Base-by-base conservation (phyloP, 2,329 filamentous ascomycete genomes). In the Hymenoscyphus scutula region DNA sequence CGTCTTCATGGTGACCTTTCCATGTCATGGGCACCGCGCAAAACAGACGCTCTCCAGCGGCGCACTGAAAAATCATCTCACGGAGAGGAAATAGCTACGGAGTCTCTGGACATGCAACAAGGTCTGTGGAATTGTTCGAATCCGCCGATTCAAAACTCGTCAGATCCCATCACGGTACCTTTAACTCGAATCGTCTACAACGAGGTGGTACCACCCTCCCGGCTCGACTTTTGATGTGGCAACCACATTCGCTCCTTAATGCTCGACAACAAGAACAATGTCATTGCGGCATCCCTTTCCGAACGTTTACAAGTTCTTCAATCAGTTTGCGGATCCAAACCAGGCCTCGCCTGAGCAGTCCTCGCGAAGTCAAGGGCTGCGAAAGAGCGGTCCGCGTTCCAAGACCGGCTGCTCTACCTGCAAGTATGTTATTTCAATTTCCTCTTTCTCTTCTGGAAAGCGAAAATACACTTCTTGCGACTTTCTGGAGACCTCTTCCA, bases 231-330 rank as follows among this genome's bases (percentile, higher is more conserved):
- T 63, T 63, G 45, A 63, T 63, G 62, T 55, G 55, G 62, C 58
- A 60, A 58, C 54, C 41, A 54, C 45, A 61, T 63, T 63, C 56
- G 58, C 54, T 63, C 55, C 56, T 54, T 48, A 55, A 45, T 60
- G 62, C 55, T 61, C 57, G 59, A 65, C 67, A 62, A 68, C 66
- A 67, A 61, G 59, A 65, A 70, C 66, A 63, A 73, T 73, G 71
- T 69, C 71, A 60, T 66, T 72, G 65, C 68, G 67, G 64, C 70
- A 71, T 65, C 71, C 71, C n/a, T 72, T 69, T 59, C 71, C 71
- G 29, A 73, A 73, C 63, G 71, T 73, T 48, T 73, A 73, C 65
- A 73, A 72, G 64, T 73, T 72, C 67, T 72, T 70, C 66, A 73
- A 73, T 59, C 71, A 73, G 58, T 72, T 73, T 62, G 67, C 70